Conservation (phyloP, 176 grass and related monocot species). For the Panicum miliaceum region DNA sequence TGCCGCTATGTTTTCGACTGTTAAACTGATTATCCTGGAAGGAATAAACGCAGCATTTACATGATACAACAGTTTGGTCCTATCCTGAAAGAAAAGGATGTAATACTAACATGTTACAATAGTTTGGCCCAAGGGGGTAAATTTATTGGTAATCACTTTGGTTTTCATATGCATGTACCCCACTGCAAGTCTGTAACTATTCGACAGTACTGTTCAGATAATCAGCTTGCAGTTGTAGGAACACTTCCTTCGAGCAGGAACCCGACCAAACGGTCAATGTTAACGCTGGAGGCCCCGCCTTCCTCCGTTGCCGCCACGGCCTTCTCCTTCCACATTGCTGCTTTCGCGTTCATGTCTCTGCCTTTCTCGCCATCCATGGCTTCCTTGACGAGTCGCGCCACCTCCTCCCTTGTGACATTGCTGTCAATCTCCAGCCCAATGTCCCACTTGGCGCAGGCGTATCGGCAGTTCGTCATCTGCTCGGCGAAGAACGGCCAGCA, state of each 20-base stretch:
- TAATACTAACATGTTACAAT: neutral
- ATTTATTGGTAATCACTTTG: neutral
- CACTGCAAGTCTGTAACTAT: neutral
- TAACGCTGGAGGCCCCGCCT: conserved; percentile 34
- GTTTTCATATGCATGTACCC: neutral
- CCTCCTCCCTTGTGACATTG: conserved; percentile 56
- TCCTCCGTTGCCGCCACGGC: conserved; percentile 39
- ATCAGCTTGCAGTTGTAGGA: neutral
- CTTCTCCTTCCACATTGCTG: conserved; percentile 54
- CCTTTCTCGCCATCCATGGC: conserved; percentile 63
- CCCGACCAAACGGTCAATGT: conserved; percentile 36
- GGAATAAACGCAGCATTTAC: neutral
- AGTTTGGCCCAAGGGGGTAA: neutral
- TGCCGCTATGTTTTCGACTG: neutral
- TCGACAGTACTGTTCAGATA: neutral
- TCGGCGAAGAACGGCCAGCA: conserved; percentile 82
- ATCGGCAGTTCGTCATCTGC: conserved; percentile 63
- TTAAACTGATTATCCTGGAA: too few relatives aligned
- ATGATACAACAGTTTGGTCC: neutral
- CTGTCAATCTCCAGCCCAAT: conserved; percentile 61
- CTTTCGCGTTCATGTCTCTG: conserved; percentile 55
- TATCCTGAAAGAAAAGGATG: neutral
- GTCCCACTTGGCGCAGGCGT: conserved; percentile 57
- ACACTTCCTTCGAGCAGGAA: conserved; percentile 43
- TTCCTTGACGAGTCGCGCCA: conserved; percentile 56